A percentile compares a stretch with the other conserved stretches of the same genome.
These are phyloP conservation scores for Aphanomyces cochlioides DNA, from an alignment of 352 stramenopile species.

Conservation along the genomic window DNA sequence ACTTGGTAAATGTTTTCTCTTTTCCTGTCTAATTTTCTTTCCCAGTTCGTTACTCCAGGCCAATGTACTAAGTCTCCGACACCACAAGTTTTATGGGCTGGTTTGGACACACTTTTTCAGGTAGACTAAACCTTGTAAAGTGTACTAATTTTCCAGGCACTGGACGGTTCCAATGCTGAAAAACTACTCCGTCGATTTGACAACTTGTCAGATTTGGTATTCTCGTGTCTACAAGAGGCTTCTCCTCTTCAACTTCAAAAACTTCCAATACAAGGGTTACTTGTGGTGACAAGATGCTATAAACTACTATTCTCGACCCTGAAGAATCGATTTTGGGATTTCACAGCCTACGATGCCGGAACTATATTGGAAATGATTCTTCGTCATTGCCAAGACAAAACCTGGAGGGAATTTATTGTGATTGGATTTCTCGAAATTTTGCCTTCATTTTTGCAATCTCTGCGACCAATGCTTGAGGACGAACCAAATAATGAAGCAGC, in stretches of 20 bases:
- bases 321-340: constrained; percentile 78
- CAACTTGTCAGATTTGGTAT: constrained; percentile 80
- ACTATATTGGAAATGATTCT: constrained; percentile 66
- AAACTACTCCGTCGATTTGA: constrained; percentile 79
- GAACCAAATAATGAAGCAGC: neutral
- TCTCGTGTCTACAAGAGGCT: constrained; percentile 78
- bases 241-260: constrained; percentile 53
- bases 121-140: constrained; percentile 33
- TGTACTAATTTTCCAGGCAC: constrained; percentile 41
- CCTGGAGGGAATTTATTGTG: constrained; percentile 71
- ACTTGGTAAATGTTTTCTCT: constrained; percentile 41
- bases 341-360: constrained; percentile 64
- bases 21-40: neutral
- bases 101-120: constrained; percentile 81
- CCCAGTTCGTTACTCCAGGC: constrained; percentile 61
- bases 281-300: constrained; percentile 83
- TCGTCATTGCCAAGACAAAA: constrained; percentile 54
- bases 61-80: constrained; percentile 82
- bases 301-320: constrained; percentile 65
- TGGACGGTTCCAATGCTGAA: constrained; percentile 76
- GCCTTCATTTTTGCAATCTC: constrained; percentile 56
- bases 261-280: constrained; percentile 49
- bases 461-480: constrained; percentile 42
- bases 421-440: constrained; percentile 80
- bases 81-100: constrained; percentile 70